Conservation (phyloP, 352 stramenopile species). For the Elongisporangium prolatum region DNA sequence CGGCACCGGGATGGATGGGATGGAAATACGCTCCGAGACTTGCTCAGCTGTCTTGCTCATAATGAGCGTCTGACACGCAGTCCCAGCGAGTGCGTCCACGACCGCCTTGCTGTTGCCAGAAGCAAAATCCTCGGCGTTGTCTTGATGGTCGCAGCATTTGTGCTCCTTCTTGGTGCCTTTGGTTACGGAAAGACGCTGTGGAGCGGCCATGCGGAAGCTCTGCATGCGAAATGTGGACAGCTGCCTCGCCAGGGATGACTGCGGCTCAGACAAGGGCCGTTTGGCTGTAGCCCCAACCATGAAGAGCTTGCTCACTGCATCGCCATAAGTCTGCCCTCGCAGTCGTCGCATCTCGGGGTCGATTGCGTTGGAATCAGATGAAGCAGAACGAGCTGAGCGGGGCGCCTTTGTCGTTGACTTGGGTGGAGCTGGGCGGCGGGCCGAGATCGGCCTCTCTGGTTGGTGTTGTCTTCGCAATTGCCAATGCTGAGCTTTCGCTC, state of each 20-base stretch:
- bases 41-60: slow-evolving; percentile 50
- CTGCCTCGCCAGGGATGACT: slow-evolving; percentile 14
- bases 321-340: slow-evolving; percentile 43
- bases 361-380: slow-evolving; percentile 5
- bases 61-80: slow-evolving; percentile 49
- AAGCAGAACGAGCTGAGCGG: slow-evolving; percentile 17
- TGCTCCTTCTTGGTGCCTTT: neutral
- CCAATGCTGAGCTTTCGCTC: neutral
- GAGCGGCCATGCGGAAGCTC: slow-evolving; percentile 1
- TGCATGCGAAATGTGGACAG: slow-evolving; percentile 21
- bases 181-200: neutral
- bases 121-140: slow-evolving; percentile 9
- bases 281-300: slow-evolving; percentile 12
- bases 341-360: slow-evolving; percentile 33
- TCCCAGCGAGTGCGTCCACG: slow-evolving; percentile 4
- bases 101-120: slow-evolving; percentile 4
- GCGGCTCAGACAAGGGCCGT: neutral
- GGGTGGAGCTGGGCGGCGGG: slow-evolving; percentile 3
- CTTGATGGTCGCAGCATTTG: slow-evolving; percentile 1
- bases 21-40: slow-evolving; percentile 43
- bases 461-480: neutral
- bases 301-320: slow-evolving; percentile 49
- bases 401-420: slow-evolving; percentile 9
- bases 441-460: neutral
- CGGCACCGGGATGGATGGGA: slow-evolving; percentile 31